Evolutionary conservation across 257 asterid genomes (phyloP), one percentile per base, ranked within the genome.

Genomic region (Asclepias syriaca): DNA sequence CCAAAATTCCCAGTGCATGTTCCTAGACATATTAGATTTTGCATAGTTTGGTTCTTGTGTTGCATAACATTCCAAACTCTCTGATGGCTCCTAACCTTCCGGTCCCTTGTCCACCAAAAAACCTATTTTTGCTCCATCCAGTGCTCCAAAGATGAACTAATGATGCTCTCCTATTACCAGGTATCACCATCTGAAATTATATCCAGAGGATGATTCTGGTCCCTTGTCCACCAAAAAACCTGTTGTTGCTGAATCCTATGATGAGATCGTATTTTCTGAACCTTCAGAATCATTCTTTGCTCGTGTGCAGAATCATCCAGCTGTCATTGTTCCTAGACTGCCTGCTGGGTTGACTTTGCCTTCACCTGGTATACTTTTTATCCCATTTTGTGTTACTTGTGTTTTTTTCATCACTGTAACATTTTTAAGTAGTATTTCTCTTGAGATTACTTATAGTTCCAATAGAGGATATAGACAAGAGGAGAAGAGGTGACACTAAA

Each of bases 131-230:
- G 67, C 37, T 24, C 54, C 34, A 65, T 68, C 59, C 56, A 29
- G 48, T 45, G 27, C 43, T 45, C 15, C 16, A 34, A 27, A 29
- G 72, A 39, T 66, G 13, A 24, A 22, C 60, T 56, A 32, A 19
- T 66, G 73, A 45, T 66, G 29, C 18, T 50, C 12, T 39, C 43
- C 75, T 32, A 58, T 29, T 57, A 77, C 34, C 79, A 90, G 98
- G 80, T 93, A 81, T 75, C 98, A 93, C 83, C 97, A 85, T 78
- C 82, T 93, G 85, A 93, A 87, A 89, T 79, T 93, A 72, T 93
- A 93, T 49, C 97, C 97, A 0, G 96, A 86, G 81, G 96, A 90
- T 16, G 98, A 90, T 21, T 77, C 95, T 69, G 95, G 92, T 73
- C 81, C 90, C 3, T 71, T 87, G 66, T 87, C 98, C 77, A 83